These are phyloP conservation scores for Neckera pumila DNA, from an alignment of 225 moss, liverwort and hornwort species.

Conservation along the genomic window DNA sequence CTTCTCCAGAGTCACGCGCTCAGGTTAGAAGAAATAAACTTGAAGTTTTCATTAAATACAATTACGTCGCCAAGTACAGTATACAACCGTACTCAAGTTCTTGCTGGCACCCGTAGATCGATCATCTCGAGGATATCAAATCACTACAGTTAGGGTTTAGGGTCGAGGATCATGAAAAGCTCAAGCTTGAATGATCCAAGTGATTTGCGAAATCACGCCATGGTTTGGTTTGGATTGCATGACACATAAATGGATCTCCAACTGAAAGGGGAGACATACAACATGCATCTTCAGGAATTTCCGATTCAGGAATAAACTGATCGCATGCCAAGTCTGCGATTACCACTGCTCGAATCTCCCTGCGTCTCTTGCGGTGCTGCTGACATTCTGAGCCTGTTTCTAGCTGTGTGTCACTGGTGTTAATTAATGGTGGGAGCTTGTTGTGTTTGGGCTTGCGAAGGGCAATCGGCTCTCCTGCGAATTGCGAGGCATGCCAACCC, in stretches of 20 bases:
- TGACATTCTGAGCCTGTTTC: background rate
- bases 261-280: background rate
- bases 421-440: background rate
- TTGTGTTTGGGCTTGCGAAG: conserved; percentile 7
- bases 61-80: background rate
- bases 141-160: background rate
- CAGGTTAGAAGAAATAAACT: conserved; percentile 24
- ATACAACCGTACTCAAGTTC: background rate
- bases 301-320: background rate
- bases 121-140: background rate
- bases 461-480: conserved; percentile 9
- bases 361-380: background rate
- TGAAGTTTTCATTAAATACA: background rate
- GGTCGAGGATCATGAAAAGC: background rate
- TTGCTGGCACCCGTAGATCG: background rate
- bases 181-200: background rate
- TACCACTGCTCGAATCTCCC: background rate
- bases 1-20: conserved; percentile 38
- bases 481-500: conserved; percentile 17
- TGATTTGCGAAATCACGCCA: background rate
- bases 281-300: background rate
- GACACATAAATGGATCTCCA: background rate
- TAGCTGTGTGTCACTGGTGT: background rate
- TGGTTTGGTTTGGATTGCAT: conserved; percentile 4
- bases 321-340: background rate